Conservation (phyloP, 768 basidiomycete species). For the Pleurotus pulmonarius region DNA sequence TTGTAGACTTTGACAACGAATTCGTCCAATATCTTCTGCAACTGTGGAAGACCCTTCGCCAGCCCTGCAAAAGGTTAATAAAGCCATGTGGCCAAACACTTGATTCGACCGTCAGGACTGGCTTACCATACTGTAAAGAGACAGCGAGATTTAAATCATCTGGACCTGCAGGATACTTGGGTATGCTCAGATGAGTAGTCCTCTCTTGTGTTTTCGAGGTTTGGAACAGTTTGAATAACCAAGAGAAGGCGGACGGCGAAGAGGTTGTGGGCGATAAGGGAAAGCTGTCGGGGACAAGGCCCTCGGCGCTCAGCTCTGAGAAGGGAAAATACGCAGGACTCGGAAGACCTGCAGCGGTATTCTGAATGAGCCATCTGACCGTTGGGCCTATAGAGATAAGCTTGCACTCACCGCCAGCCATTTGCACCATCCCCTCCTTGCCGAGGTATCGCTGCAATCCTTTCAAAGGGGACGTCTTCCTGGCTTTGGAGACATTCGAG, state of each 20-base stretch:
- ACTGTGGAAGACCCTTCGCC: conserved; percentile 50
- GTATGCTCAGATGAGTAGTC: conserved; percentile 48
- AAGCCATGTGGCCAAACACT: neutral
- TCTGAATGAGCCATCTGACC: neutral
- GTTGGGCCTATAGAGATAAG: neutral
- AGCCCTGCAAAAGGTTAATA: conserved; percentile 19
- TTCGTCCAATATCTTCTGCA: conserved; percentile 53
- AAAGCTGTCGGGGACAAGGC: conserved; percentile 47
- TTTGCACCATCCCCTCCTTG: conserved; percentile 47
- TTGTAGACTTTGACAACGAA: conserved; percentile 51
- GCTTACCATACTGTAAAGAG: conserved; percentile 65
- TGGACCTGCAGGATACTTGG: conserved; percentile 50
- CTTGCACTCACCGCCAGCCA: conserved; percentile 62
- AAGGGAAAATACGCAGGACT: conserved; percentile 70
- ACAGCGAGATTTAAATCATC: conserved; percentile 55
- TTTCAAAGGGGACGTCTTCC: conserved; percentile 59
- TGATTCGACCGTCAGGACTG: neutral
- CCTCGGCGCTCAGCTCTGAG: conserved; percentile 52
- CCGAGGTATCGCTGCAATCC: conserved; percentile 57
- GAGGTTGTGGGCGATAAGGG: conserved; percentile 25
- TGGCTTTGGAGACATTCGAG: conserved; percentile 46
- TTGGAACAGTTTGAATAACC: conserved; percentile 56
- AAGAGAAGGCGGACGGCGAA: conserved; percentile 29
- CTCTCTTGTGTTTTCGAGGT: conserved; percentile 28
- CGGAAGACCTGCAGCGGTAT: conserved; percentile 49